These are phyloP conservation scores for Backusella sp. DNA, from an alignment of 192 early-diverging fungal genomes.

Conservation along the genomic window DNA sequence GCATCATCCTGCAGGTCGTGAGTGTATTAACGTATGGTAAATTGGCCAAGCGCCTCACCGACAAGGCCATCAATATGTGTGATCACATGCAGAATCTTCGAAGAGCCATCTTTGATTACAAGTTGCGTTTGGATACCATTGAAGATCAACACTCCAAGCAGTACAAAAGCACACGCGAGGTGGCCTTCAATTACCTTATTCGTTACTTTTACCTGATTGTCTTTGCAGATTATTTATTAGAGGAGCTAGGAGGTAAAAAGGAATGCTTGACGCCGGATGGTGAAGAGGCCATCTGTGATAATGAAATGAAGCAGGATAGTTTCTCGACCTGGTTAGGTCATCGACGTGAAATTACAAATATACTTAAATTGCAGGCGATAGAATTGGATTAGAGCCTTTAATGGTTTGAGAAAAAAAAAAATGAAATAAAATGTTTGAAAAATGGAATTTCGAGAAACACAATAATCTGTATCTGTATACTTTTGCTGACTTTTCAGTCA, in stretches of 20 bases:
- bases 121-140: slow-evolving; percentile 45
- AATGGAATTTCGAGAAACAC: not conserved
- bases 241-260: slow-evolving; percentile 35
- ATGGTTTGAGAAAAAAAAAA: not conserved
- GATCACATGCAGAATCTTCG: slow-evolving; percentile 67
- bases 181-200: slow-evolving; percentile 57
- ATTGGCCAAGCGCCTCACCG: slow-evolving; percentile 54
- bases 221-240: slow-evolving; percentile 63
- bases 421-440: not conserved
- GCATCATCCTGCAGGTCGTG: slow-evolving; percentile 53
- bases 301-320: slow-evolving; percentile 24
- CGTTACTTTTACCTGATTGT: slow-evolving; percentile 67
- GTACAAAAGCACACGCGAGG: slow-evolving; percentile 33
- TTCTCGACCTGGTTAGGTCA: slow-evolving; percentile 52
- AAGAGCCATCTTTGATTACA: slow-evolving; percentile 55
- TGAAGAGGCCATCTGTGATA: slow-evolving; percentile 18
- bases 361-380: slow-evolving; percentile 30
- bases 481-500: not conserved
- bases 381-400: slow-evolving; percentile 17
- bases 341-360: slow-evolving; percentile 53
- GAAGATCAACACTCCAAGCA: slow-evolving; percentile 35
- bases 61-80: slow-evolving; percentile 58
- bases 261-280: not conserved
- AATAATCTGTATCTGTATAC: not conserved
- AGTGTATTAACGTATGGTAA: slow-evolving; percentile 55